Evolutionary conservation across 805 yeast species (phyloP).

Genomic region (Saturnispora ahearnii): DNA sequence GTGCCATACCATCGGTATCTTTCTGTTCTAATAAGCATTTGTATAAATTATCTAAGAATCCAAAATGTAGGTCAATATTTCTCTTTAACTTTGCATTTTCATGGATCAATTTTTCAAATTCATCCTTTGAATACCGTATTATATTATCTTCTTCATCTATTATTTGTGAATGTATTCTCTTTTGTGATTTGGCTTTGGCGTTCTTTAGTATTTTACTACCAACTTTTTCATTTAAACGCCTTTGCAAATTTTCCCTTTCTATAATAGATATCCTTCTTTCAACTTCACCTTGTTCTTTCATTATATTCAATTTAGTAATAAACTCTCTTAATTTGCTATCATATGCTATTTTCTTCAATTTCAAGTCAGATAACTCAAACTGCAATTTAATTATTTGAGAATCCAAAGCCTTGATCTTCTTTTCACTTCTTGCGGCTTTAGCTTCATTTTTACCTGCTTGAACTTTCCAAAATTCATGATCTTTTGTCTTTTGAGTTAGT

Average conservation of each 20-base stretch:
- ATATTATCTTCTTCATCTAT: not conserved
- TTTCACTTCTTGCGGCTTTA: not conserved
- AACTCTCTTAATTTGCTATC: slow-evolving; percentile 17
- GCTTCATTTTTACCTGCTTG: not conserved
- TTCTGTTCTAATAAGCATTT: slow-evolving; percentile 12
- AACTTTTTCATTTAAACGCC: slow-evolving; percentile 5
- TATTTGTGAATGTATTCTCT: not conserved
- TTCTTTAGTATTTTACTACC: not conserved
- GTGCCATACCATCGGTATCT: slow-evolving; percentile 11
- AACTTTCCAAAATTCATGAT: not conserved
- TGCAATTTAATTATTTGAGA: slow-evolving; percentile 15
- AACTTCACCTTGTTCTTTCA: not conserved
- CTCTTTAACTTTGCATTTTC: slow-evolving; percentile 9
- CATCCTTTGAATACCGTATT: not conserved
- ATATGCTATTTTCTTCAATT: slow-evolving; percentile 10
- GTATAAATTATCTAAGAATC: slow-evolving; percentile 9
- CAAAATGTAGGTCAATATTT: slow-evolving; percentile 6
- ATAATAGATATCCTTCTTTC: slow-evolving; percentile 13
- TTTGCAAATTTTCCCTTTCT: slow-evolving; percentile 11
- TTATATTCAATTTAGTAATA: slow-evolving; percentile 13
- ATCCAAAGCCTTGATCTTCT: slow-evolving; percentile 10
- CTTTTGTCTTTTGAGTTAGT: not conserved
- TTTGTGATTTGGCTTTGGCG: not conserved
- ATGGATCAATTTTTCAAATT: not conserved
- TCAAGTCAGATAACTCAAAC: slow-evolving; percentile 9